phyloP scores from a whole-genome alignment of 2,329 filamentous ascomycete species.

The Xylaria digitata region DNA sequence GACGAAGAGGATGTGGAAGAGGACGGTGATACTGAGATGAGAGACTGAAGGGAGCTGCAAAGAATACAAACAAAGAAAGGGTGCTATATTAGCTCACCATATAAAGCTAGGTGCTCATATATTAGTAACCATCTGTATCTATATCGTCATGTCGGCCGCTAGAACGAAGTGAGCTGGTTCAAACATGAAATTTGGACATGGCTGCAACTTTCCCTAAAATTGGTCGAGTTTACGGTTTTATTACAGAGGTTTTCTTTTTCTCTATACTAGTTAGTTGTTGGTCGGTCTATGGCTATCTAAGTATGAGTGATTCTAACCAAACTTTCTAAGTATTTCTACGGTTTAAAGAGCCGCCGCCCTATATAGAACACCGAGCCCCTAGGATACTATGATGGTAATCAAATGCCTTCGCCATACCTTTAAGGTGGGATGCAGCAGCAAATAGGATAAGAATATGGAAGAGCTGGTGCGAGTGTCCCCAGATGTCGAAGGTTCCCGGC shows the following conservation, averaged over 20 bases:
- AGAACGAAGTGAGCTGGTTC: neutral
- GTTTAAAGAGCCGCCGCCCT: neutral
- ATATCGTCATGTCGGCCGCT: neutral
- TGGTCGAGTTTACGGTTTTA: neutral
- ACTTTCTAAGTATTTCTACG: neutral
- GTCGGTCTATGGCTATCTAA: neutral
- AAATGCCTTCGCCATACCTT: slow-evolving; percentile 84
- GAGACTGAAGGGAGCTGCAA: slow-evolving; percentile 4
- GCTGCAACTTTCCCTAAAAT: neutral
- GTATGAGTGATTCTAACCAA: neutral
- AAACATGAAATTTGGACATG: neutral
- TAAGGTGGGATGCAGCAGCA: slow-evolving; percentile 84
- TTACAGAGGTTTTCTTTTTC: neutral
- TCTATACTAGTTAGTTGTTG: neutral
- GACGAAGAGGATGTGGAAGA: slow-evolving; percentile 29
- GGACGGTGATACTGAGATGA: slow-evolving; percentile 33
- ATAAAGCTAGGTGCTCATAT: neutral
- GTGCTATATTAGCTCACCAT: neutral
- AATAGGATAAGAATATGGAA: slow-evolving; percentile 91
- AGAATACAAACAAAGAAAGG: neutral
- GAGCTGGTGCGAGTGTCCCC: slow-evolving; percentile 94
- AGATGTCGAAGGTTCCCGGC: slow-evolving; percentile 87
- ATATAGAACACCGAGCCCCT: slow-evolving; percentile 60
- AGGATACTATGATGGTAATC: slow-evolving; percentile 79
- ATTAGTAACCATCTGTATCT: neutral